phyloP scores from a whole-genome alignment of 2,329 filamentous ascomycete genomes.

The Fusarium paranaense region DNA sequence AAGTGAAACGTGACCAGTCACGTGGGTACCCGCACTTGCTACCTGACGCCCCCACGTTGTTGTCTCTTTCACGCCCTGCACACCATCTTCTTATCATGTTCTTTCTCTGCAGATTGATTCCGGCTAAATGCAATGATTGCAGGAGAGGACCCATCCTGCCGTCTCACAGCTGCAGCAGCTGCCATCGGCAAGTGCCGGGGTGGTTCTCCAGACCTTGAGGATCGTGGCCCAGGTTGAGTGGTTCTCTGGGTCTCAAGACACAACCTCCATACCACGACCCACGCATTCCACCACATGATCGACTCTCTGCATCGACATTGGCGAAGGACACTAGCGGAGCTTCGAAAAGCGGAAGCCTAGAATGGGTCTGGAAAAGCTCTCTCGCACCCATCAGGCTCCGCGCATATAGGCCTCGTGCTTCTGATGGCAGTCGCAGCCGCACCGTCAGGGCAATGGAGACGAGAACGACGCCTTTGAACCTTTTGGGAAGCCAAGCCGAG shows the following conservation, averaged over 20 bases:
- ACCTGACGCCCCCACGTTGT: slow-evolving; percentile 6
- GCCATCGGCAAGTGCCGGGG: neutral
- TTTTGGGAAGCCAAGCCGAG: slow-evolving; percentile 31
- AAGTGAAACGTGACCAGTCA: slow-evolving; percentile 36
- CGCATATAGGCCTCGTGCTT: neutral
- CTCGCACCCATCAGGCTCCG: neutral
- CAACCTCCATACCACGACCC: slow-evolving; percentile 12
- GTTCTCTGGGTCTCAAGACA: neutral
- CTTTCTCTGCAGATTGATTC: neutral
- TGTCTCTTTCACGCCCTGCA: slow-evolving; percentile 7
- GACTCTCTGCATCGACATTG: slow-evolving; percentile 20
- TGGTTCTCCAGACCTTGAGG: neutral
- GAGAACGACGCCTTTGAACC: slow-evolving; percentile 13
- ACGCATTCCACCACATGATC: slow-evolving; percentile 36
- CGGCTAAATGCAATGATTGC: slow-evolving; percentile 18
- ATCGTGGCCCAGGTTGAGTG: neutral
- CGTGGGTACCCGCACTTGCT: slow-evolving; percentile 10
- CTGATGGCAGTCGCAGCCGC: slow-evolving; percentile 28
- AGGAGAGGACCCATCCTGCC: neutral
- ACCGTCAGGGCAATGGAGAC: slow-evolving; percentile 22
- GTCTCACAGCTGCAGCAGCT: neutral
- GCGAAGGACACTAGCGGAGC: slow-evolving; percentile 4
- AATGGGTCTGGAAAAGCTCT: slow-evolving; percentile 4
- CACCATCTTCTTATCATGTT: slow-evolving; percentile 2
- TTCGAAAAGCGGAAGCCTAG: slow-evolving; percentile 24